A percentile compares a stretch with the other conserved stretches of the same genome.
Evolutionary conservation across 306 rosid species (phyloP).

Genomic region (Inga leiocalycina): DNA sequence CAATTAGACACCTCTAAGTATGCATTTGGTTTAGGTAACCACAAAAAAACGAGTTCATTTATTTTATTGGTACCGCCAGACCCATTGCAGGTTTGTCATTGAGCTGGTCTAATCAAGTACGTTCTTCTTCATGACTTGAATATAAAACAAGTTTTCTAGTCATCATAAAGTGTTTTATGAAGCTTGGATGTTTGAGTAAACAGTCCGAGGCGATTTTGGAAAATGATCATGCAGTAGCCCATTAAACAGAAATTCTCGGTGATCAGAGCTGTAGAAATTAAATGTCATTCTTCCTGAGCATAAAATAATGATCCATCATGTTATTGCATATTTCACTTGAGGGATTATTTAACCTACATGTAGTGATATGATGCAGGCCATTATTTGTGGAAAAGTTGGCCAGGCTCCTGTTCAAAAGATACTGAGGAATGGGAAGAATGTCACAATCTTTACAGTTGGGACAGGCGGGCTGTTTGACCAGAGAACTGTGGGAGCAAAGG

Average conservation of each 20-base stretch:
- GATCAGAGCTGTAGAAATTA: not conserved
- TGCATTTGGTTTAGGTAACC: constrained; percentile 24
- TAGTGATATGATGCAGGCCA: constrained; percentile 62
- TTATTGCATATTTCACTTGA: constrained; percentile 20
- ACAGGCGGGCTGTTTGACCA: constrained; percentile 98
- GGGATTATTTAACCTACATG: constrained; percentile 29
- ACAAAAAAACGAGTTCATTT: constrained; percentile 13
- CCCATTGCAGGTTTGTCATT: not conserved
- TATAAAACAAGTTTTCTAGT: constrained; percentile 3
- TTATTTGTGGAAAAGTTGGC: constrained; percentile 94
- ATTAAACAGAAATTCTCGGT: not conserved
- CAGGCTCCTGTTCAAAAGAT: constrained; percentile 94
- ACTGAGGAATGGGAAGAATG: constrained; percentile 77
- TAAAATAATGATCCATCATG: not conserved
- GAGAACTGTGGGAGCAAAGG: constrained; percentile 57
- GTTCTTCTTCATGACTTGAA: constrained; percentile 23
- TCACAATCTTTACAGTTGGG: constrained; percentile 92
- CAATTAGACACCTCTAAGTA: not conserved
- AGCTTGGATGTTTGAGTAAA: constrained; percentile 5
- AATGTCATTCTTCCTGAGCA: not conserved
- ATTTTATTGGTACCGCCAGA: not conserved
- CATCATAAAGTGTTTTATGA: not conserved
- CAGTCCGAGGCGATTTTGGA: not conserved
- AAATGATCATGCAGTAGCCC: not conserved
- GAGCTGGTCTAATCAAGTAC: not conserved